Base-by-base conservation (phyloP, 495 filamentous ascomycete genomes). In the Hypoxylon crocopeplum region DNA sequence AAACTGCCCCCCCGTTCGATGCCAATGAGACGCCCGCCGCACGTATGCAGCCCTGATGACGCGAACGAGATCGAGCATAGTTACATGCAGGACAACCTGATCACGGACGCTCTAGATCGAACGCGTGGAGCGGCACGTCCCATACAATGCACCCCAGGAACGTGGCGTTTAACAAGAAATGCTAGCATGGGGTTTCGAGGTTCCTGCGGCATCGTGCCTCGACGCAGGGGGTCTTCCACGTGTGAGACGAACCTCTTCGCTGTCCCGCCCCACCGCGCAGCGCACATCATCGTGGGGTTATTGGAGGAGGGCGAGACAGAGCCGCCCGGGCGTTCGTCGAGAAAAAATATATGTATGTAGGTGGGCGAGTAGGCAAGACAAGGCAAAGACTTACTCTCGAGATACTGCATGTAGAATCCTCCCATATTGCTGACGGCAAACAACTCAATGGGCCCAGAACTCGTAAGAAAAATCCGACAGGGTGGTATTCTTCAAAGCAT, bases 351-450 rank as follows among this genome's bases (percentile, higher is more conserved):
- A 27, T 3, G 24, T 27, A 27, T 3, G 24, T 8, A 27, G 24
- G 32, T 25, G 20, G 24, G 27, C 37, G 34, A 12, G 45, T 13
- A 57, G 45, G 52, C 47, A 50, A 42, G n/a, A n/a, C n/a, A n/a
- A n/a, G n/a, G n/a, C n/a, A n/a, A 73, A 48, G 56, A 84, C 82
- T 80, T 82, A 84, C 82, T 82, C 71, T 83, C 80, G 53, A 84
- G 72, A 73, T 84, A 84, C 72, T 83, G 80, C 77, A 84, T 84
- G 72, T 84, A 84, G 69, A 82, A 84, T 69, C 82, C 82, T 61
- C 73, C 74, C 81, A 83, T 82, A 69, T 67, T 82, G 71, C 62
- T 68, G 64, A 68, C 54, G 27, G 56, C 37, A 46, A 25, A 54
- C 34, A 39, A 48, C 37, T 56, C 55, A 56, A 66, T 48, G 45